A percentile compares a stretch with the other conserved stretches of the same genome.
These are phyloP conservation scores for Eutrema japonicum DNA, from an alignment of 345 rosid genomes.

Conservation along the genomic window DNA sequence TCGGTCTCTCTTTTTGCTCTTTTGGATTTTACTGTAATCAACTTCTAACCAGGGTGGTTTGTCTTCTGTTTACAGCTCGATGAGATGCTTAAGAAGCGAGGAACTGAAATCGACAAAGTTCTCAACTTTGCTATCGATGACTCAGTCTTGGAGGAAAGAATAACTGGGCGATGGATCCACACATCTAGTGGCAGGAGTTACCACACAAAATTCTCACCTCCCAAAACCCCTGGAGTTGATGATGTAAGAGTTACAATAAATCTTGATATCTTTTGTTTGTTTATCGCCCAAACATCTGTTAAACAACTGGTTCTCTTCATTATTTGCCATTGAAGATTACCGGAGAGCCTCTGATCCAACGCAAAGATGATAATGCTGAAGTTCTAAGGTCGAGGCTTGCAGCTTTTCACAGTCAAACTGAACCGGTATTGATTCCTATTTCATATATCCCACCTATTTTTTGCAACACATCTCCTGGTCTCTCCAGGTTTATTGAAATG, in stretches of 20 bases:
- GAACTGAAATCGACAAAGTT: conserved; percentile 72
- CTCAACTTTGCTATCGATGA: conserved; percentile 86
- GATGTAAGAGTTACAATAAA: conserved; percentile 59
- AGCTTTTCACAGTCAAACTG: conserved; percentile 81
- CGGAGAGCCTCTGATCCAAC: conserved; percentile 84
- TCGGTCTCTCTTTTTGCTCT: neutral
- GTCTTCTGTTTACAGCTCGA: conserved; percentile 63
- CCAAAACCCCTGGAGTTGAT: conserved; percentile 70
- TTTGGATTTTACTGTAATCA: neutral
- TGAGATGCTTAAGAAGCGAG: conserved; percentile 82
- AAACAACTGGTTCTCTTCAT: conserved; percentile 19
- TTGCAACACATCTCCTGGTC: neutral
- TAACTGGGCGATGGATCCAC: conserved; percentile 92
- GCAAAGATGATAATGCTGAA: conserved; percentile 83
- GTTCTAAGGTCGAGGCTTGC: conserved; percentile 84
- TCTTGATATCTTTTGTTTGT: neutral
- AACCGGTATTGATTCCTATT: conserved; percentile 54
- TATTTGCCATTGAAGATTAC: conserved; percentile 56
- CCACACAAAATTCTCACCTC: conserved; percentile 82
- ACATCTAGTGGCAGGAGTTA: conserved; percentile 89
- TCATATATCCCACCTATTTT: neutral
- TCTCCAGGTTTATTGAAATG: neutral
- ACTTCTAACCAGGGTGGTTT: neutral
- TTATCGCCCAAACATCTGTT: conserved; percentile 1
- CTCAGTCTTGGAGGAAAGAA: conserved; percentile 90